Conservation (phyloP, 176 grass and related monocot species). For the Phyllostachys edulis region DNA sequence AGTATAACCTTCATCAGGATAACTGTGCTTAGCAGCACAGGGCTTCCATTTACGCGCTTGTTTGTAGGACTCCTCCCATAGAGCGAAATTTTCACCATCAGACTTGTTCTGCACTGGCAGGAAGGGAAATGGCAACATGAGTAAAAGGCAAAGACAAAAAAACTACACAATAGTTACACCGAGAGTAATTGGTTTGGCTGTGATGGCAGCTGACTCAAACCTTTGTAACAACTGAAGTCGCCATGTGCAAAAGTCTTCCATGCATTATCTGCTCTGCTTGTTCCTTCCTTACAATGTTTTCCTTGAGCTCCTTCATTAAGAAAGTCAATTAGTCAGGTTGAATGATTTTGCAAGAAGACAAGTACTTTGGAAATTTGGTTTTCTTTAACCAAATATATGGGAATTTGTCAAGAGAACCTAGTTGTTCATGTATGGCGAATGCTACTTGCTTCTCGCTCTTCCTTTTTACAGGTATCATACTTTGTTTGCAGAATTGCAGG, state of each 20-base stretch:
- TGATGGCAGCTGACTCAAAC: constrained; percentile 21
- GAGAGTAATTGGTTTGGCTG: neutral
- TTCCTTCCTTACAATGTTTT: constrained; percentile 36
- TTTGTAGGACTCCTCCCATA: constrained; percentile 68
- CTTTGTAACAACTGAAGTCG: constrained; percentile 52
- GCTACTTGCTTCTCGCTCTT: too few relatives aligned
- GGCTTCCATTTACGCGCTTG: constrained; percentile 69
- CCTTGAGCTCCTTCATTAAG: constrained; percentile 52
- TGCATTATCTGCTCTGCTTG: constrained; percentile 70
- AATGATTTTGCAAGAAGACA: neutral
- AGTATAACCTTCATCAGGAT: constrained; percentile 42
- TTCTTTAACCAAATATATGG: too few relatives aligned
- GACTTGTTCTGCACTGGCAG: constrained; percentile 59
- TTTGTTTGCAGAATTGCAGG: too few relatives aligned
- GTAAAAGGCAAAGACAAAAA: neutral
- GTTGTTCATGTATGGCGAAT: too few relatives aligned
- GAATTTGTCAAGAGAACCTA: too few relatives aligned
- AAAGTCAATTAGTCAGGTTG: neutral
- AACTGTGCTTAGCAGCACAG: constrained; percentile 64
- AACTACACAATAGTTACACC: neutral
- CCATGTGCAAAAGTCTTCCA: constrained; percentile 60
- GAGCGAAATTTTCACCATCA: constrained; percentile 28
- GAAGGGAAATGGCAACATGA: constrained; percentile 29
- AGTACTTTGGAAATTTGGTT: neutral
- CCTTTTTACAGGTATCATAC: too few relatives aligned